A percentile compares a stretch with the other conserved stretches of the same genome.
Evolutionary conservation across 2,329 filamentous ascomycete species (phyloP).

Genomic region (Botryotinia narcissicola): DNA sequence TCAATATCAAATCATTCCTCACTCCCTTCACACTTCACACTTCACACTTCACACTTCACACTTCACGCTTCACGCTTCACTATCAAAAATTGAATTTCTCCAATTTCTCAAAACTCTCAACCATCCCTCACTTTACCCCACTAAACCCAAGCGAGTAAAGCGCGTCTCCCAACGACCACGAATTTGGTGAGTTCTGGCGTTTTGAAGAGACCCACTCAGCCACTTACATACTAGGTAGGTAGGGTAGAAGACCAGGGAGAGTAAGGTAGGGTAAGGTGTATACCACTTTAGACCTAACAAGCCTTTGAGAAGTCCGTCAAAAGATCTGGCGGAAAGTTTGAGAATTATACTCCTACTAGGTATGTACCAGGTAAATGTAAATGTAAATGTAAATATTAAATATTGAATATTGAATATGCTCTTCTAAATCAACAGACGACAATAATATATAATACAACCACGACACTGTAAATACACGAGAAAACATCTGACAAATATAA

Average conservation of each 20-base stretch:
- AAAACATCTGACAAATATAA: neutral
- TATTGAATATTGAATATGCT: too few relatives aligned
- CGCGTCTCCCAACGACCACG: conserved; percentile 14
- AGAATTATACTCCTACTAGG: fast-evolving
- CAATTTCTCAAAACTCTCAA: neutral
- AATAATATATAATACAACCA: neutral
- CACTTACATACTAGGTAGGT: neutral
- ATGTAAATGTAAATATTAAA: too few relatives aligned
- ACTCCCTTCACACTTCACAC: too few relatives aligned
- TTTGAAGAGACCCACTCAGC: neutral
- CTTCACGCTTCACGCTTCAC: neutral
- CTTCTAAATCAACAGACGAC: neutral
- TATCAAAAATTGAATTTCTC: neutral
- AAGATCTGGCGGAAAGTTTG: neutral
- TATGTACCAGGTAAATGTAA: too few relatives aligned
- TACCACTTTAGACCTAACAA: neutral
- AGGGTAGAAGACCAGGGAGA: too few relatives aligned
- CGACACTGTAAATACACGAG: fast-evolving
- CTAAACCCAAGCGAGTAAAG: conserved; percentile 9
- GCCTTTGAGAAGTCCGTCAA: neutral
- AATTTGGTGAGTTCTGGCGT: conserved; percentile 5
- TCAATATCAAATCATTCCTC: neutral
- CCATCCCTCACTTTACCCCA: neutral
- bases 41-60: neutral
- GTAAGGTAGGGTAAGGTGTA: neutral